phyloP scores from a whole-genome alignment of 202 grass and related monocot species.

The Carex sylvatica region DNA sequence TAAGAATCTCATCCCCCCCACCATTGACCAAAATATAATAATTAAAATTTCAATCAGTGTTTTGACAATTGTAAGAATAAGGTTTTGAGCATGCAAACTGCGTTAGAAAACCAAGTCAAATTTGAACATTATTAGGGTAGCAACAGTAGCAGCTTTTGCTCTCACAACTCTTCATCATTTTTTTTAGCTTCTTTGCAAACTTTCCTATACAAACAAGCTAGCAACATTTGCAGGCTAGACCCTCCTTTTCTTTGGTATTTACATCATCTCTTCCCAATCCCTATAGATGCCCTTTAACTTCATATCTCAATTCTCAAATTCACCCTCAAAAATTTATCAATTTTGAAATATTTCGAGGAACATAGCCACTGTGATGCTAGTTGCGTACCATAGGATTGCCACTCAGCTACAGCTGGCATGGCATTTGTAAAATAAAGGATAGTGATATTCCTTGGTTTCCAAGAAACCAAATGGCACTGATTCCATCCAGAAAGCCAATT shows the following conservation, averaged over 20 bases:
- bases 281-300: background rate
- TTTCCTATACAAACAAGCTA: slow-evolving; percentile 33
- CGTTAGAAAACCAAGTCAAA: background rate
- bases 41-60: slow-evolving; percentile 3
- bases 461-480: slow-evolving; percentile 16
- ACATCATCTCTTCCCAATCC: slow-evolving; percentile 25
- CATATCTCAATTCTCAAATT: slow-evolving; percentile 12
- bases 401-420: slow-evolving; percentile 17
- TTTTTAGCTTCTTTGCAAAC: slow-evolving; percentile 28
- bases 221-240: slow-evolving; percentile 28
- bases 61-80: background rate
- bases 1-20: background rate
- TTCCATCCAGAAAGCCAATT: slow-evolving; percentile 16
- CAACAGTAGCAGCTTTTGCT: slow-evolving; percentile 24
- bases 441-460: slow-evolving; percentile 22
- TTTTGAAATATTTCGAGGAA: slow-evolving; percentile 21
- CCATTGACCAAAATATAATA: background rate
- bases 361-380: slow-evolving; percentile 33
- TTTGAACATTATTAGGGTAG: slow-evolving; percentile 15
- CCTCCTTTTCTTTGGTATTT: slow-evolving; percentile 31
- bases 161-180: slow-evolving; percentile 31
- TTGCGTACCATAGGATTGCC: slow-evolving; percentile 20
- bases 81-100: background rate
- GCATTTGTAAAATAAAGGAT: slow-evolving; percentile 28
- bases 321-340: slow-evolving; percentile 12